Evolutionary conservation across 352 stramenopile species (phyloP).

Genomic region (Hyphochytrium catenoides): DNA sequence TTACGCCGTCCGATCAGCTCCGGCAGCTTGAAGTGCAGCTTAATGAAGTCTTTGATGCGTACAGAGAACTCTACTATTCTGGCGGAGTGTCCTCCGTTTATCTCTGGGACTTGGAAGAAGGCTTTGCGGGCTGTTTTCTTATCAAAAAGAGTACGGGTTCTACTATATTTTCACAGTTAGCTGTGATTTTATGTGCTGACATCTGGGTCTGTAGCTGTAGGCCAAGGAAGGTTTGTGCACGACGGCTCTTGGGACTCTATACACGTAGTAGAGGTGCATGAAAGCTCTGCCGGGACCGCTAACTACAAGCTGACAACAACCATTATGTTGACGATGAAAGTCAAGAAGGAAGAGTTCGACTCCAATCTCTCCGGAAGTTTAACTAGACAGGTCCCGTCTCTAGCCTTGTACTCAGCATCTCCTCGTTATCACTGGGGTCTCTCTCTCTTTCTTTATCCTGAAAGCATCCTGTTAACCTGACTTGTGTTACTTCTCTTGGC

Average conservation of each 20-base stretch:
- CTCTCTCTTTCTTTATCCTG: no score
- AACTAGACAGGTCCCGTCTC: conserved; percentile 22
- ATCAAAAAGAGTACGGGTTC: conserved; percentile 69
- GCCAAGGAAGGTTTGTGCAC: conserved; percentile 30
- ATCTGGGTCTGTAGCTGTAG: conserved; percentile 4
- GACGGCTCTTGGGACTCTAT: conserved; percentile 78
- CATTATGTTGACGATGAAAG: conserved; percentile 67
- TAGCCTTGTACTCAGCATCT: neutral
- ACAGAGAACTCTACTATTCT: conserved; percentile 89
- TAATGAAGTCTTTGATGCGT: conserved; percentile 91
- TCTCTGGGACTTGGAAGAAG: conserved; percentile 81
- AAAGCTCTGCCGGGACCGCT: conserved; percentile 29
- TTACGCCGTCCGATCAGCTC: conserved; percentile 62
- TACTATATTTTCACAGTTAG: conserved; percentile 2
- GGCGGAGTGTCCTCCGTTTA: conserved; percentile 74
- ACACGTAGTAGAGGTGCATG: conserved; percentile 75
- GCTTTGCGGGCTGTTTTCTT: conserved; percentile 77
- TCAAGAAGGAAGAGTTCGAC: conserved; percentile 44
- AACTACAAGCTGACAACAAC: conserved; percentile 78
- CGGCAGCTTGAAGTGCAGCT: conserved; percentile 69
- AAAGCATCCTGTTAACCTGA: no score
- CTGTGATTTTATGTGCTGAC: neutral
- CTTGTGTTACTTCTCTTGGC: neutral
- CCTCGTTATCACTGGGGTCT: no score
- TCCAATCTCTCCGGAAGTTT: conserved; percentile 69